Base-by-base conservation (phyloP, 768 basidiomycete species). In the Porpolomopsis calyptriformis region DNA sequence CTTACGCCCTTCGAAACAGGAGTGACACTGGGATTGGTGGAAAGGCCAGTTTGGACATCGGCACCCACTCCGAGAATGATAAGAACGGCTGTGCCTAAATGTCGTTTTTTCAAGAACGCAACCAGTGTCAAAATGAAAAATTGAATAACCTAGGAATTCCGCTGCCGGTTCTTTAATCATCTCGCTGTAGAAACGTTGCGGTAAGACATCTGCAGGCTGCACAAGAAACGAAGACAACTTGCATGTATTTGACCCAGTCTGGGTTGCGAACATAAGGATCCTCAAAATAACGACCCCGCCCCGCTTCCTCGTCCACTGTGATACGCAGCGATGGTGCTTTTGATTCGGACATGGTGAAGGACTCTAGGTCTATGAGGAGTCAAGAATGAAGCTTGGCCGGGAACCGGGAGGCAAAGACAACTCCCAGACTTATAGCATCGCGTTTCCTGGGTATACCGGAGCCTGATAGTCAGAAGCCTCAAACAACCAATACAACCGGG, bases 31-130 rank as follows among this genome's bases (percentile, higher is more conserved):
- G 69, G 27, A 44, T 68, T 68, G 5, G 62, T 59, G 3, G 77
- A 74, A 7, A 82, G 64, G 24, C 72, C 66, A 2, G 68, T 71
- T 57, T 82, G 80, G 53, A 76, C 78, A 47, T 74, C 65, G 34
- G 72, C 72, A 36, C 78, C 79, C 35, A 63, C 64, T 19, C 80
- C 80, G 49, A 82, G 76, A 44, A 80, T 72, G 45, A 80, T 63
- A 7, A 82, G 62, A 24, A 82, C 63, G 55, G 72, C 71, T 6
- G 71, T 68, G 16, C 80, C 40, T 40, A n/a, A 11, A 24, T 8
- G 16, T 11, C 11, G 18, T 40, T 12, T 6, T 16, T 24, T 19
- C 10, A 22, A 16, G 11, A 22, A 40, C 40, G 40, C 4, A 6
- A 40, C 23, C n/a, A 19, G 9, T 16, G 7, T 7, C 6, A n/a